Conservation (phyloP, 257 asterid species). For the Leptodermis oblonga region DNA sequence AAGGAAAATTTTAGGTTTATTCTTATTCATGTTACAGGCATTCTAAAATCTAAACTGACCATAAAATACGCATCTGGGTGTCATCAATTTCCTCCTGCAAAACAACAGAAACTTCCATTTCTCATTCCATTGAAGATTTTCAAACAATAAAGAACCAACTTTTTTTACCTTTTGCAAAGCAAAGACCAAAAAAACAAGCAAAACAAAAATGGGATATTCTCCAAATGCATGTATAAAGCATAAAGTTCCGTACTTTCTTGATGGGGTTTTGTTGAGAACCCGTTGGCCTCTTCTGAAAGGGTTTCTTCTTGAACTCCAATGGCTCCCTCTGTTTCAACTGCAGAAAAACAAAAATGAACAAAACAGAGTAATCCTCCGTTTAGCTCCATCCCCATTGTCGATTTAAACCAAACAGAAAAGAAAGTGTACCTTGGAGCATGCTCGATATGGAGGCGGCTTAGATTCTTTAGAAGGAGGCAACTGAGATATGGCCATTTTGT, state of each 20-base stretch:
- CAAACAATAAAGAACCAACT: too few relatives aligned
- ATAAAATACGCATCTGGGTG: background rate
- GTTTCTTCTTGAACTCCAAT: conserved; percentile 12
- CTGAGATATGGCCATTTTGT: conserved; percentile 20
- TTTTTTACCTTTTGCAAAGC: too few relatives aligned
- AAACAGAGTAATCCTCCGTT: too few relatives aligned
- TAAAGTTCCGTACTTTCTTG: conserved; percentile 9
- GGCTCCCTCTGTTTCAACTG: conserved; percentile 13
- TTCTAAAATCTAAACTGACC: conserved; percentile 23
- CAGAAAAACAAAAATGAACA: background rate
- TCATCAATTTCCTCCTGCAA: conserved; percentile 21
- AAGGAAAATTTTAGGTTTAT: background rate
- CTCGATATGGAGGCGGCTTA: conserved; percentile 1
- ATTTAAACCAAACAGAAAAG: background rate
- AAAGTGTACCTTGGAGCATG: conserved; percentile 21
- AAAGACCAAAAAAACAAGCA: too few relatives aligned
- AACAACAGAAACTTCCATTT: background rate
- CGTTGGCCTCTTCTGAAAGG: background rate
- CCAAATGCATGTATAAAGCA: background rate
- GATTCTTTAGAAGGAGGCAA: conserved; percentile 3
- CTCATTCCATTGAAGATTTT: background rate
- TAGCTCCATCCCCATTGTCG: too few relatives aligned
- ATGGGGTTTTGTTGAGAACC: background rate
- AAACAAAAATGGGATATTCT: background rate
- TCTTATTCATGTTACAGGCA: background rate